Percentiles rank a stretch among this genome's conserved stretches.
Conservation (phyloP, 352 stramenopile genomes). For the Phytophthora vignae region DNA sequence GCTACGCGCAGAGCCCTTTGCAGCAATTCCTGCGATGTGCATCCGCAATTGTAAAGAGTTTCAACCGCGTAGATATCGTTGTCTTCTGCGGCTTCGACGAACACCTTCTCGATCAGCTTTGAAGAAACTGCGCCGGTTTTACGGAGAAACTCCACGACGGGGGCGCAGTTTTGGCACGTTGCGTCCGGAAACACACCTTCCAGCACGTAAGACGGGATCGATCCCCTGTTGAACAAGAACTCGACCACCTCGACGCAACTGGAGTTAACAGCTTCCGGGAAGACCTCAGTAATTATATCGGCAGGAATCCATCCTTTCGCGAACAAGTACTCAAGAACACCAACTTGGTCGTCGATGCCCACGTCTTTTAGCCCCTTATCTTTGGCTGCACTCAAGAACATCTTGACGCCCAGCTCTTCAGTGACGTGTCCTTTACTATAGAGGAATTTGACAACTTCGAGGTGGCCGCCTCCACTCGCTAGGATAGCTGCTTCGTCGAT, state of each 20-base stretch:
- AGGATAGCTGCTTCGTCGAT: not conserved
- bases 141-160: not conserved
- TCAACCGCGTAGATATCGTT: not conserved
- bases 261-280: not conserved
- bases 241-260: conserved; percentile 1
- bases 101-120: not conserved
- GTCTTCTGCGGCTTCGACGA: not conserved
- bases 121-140: not conserved
- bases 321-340: conserved; percentile 2
- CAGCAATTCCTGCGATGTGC: conserved; percentile 3
- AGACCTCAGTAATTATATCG: not conserved
- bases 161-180: not conserved
- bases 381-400: conserved; percentile 2
- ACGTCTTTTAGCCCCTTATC: not conserved
- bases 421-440: not conserved
- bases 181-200: not conserved
- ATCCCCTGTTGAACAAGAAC: conserved; percentile 3
- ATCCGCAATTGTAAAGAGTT: conserved; percentile 1
- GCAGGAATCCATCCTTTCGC: not conserved
- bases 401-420: not conserved
- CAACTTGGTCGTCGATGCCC: conserved; percentile 5
- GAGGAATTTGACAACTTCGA: conserved; percentile 2
- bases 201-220: conserved; percentile 3
- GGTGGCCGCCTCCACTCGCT: conserved; percentile 3
- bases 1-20: not conserved